Conservation (phyloP, 2,329 filamentous ascomycete genomes). For the Fusarium oligoseptatum region DNA sequence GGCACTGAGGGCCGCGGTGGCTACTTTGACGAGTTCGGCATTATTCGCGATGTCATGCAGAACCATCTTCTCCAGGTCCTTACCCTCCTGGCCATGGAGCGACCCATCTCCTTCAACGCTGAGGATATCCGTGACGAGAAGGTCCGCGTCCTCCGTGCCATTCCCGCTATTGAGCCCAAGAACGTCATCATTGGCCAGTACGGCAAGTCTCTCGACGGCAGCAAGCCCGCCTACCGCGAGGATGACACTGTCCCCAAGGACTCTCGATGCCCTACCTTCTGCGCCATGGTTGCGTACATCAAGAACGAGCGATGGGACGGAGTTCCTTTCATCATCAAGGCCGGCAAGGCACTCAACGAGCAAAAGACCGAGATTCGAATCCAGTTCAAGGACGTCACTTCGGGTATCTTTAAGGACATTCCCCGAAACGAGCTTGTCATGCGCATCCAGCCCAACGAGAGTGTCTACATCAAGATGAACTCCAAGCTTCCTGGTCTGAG, state of each 20-base stretch:
- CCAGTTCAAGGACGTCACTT: constrained; percentile 99
- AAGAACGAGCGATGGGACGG: constrained; percentile 99
- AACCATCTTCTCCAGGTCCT: constrained; percentile 98
- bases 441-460: constrained; percentile 99
- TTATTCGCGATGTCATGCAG: constrained; percentile 99
- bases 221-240: constrained; percentile 98
- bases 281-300: constrained; percentile 96
- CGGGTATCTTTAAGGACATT: constrained; percentile 99
- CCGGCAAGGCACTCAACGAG: constrained; percentile 98
- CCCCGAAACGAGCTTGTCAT: constrained; percentile 99
- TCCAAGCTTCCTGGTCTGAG: constrained; percentile 97
- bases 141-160: constrained; percentile 93
- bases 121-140: constrained; percentile 99
- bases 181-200: constrained; percentile 99
- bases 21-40: constrained; percentile 99
- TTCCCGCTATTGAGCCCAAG: constrained; percentile 96
- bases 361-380: constrained; percentile 99
- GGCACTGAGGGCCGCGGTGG: constrained; percentile 97
- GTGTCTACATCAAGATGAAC: constrained; percentile 99
- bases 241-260: constrained; percentile 98
- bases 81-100: constrained; percentile 97
- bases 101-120: constrained; percentile 96
- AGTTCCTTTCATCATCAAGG: constrained; percentile 99
- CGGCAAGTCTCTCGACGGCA: constrained; percentile 93
- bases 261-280: constrained; percentile 97